phyloP scores from a whole-genome alignment of 305 asterid genomes.

The Fraxinus nigra region DNA sequence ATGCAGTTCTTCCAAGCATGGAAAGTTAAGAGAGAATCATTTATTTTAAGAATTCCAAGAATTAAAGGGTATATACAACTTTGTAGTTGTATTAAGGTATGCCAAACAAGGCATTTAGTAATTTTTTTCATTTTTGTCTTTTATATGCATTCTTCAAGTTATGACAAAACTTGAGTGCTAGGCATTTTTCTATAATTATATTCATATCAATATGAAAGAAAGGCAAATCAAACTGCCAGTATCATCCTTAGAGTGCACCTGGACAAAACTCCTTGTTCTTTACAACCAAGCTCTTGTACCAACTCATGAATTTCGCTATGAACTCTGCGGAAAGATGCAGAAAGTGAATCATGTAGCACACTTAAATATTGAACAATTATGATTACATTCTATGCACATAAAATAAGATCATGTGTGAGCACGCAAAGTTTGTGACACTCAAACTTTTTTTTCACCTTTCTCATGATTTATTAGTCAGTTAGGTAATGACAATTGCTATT shows the following conservation, averaged over 20 bases:
- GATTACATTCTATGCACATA: neutral
- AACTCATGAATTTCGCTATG: conserved; percentile 50
- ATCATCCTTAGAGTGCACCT: neutral
- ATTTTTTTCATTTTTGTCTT: neutral
- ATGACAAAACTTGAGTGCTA: neutral
- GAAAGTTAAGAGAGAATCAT: neutral
- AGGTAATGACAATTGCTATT: neutral
- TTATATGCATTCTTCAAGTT: neutral
- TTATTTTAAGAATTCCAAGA: neutral
- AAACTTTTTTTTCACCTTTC: neutral
- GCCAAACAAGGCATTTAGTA: neutral
- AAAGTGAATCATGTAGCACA: neutral
- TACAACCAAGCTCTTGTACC: conserved; percentile 34
- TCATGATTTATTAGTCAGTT: neutral
- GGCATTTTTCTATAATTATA: neutral
- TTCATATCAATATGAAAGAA: neutral
- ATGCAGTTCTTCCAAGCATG: neutral
- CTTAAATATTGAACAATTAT: neutral
- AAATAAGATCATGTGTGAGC: neutral
- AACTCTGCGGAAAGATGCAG: conserved; percentile 32
- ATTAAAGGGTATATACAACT: neutral
- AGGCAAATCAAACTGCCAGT: neutral
- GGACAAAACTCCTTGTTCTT: conserved; percentile 22
- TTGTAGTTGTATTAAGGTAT: neutral
- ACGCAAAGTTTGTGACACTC: neutral